Evolutionary conservation across 768 basidiomycete species (phyloP), one percentile per base, ranked within the genome.

Genomic region (Pleurotus tuber-regium): DNA sequence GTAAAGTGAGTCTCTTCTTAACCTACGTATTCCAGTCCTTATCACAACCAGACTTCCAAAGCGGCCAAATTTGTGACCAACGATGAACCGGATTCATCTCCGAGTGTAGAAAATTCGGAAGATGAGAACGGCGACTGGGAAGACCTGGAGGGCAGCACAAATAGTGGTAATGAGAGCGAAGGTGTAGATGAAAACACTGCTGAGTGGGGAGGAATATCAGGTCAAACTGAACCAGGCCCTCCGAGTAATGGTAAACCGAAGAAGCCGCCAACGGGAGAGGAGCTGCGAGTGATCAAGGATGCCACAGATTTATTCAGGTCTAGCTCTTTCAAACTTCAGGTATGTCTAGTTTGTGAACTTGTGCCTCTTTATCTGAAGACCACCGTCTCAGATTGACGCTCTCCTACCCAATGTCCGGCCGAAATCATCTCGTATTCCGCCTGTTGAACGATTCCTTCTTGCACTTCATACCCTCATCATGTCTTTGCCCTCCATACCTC

Each of bases 291-390:
- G 4, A 84, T 93, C 55, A 87, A 84, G 61, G 89, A 89, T 55
- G 86, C 87, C 12, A 74, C 78, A 21, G 81, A 89, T 51, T 71
- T 92, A 18, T 92, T 83, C 64, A 77, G 79, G 59, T 93, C 91
- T 0, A 86, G 75, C 50, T 80, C 87, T 2, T 94, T 95, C 74
- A 90, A 91, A 59, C 76, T 95, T 7, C 90, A 94, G 77, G 89
- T 88, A 40, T 9, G 71, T 54, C 9, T 23, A 11, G 19, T 4
- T 8, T 30, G 26, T 31, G 6, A 5, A n/a, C 33, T 30, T 41
- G 2, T 43, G 30, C 16, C 12, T 11, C n/a, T 52, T 40, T 31
- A 24, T n/a, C 52, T 28, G 24, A 43, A 43, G n/a, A 43, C 30
- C 55, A 60, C 9, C 46, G 43, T 30, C 25, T 23, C 61, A 93